phyloP scores from a whole-genome alignment of 1,139 yeast genomes.

The Kazachstania sp. region DNA sequence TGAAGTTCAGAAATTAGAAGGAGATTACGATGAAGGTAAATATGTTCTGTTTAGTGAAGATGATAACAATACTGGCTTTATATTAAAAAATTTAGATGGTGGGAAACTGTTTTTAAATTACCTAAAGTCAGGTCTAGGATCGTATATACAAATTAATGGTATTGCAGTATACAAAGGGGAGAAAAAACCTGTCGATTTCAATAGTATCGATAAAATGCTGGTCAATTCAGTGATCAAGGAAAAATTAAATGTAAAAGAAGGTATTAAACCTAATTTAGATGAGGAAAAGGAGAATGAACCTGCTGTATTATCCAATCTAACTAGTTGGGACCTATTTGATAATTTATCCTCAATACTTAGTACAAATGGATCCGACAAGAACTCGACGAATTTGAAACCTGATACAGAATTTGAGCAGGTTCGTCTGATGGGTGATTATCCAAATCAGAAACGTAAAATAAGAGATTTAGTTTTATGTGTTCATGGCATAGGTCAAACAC shows the following conservation, averaged over 20 bases:
- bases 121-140: slow-evolving; percentile 23
- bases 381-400: slow-evolving; percentile 15
- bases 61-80: slow-evolving; percentile 27
- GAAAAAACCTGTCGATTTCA: slow-evolving; percentile 5
- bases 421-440: background rate
- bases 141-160: slow-evolving; percentile 21
- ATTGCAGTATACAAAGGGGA: slow-evolving; percentile 18
- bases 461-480: slow-evolving; percentile 79
- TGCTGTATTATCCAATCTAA: slow-evolving; percentile 1
- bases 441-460: slow-evolving; percentile 40
- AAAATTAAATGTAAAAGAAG: slow-evolving; percentile 39
- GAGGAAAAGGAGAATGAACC: background rate
- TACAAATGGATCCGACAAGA: background rate
- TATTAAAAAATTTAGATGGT: slow-evolving; percentile 32
- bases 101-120: slow-evolving; percentile 30
- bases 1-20: slow-evolving; percentile 5
- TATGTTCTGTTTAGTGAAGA: slow-evolving; percentile 33
- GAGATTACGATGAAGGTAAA: slow-evolving; percentile 23
- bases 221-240: slow-evolving; percentile 28
- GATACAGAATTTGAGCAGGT: slow-evolving; percentile 42
- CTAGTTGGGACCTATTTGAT: slow-evolving; percentile 8
- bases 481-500: slow-evolving; percentile 90
- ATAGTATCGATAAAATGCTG: background rate
- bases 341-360: slow-evolving; percentile 4
- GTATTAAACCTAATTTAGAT: background rate